These are phyloP conservation scores for Craterostigma plantagineum DNA, from an alignment of 257 asterid species.

Conservation along the genomic window DNA sequence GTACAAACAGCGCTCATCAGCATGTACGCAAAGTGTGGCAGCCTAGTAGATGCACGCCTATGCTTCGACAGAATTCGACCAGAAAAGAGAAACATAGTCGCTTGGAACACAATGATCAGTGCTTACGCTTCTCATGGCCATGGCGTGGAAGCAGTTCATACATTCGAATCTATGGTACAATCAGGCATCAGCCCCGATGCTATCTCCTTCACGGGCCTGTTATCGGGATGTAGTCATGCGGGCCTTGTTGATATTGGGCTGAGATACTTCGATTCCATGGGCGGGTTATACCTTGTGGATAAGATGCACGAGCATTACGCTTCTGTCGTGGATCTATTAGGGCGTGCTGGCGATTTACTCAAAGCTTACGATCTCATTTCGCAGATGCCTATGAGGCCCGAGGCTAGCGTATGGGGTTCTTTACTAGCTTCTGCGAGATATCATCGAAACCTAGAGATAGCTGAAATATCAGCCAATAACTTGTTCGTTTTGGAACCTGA, in stretches of 20 bases:
- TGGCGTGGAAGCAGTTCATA: slow-evolving; percentile 33
- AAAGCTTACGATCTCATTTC: slow-evolving; percentile 43
- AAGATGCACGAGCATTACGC: slow-evolving; percentile 58
- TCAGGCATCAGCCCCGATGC: slow-evolving; percentile 49
- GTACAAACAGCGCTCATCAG: slow-evolving; percentile 57
- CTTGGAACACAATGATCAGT: slow-evolving; percentile 73
- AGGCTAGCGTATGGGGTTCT: slow-evolving; percentile 74
- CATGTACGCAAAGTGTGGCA: slow-evolving; percentile 84
- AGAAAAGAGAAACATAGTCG: slow-evolving; percentile 24
- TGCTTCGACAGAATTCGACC: slow-evolving; percentile 36
- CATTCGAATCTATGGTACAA: slow-evolving; percentile 43
- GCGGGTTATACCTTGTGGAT: slow-evolving; percentile 22
- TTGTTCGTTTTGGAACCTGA: slow-evolving; percentile 52
- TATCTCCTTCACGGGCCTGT: slow-evolving; percentile 56
- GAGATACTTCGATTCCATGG: slow-evolving; percentile 45
- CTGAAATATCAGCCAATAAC: slow-evolving; percentile 60
- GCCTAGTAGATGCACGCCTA: slow-evolving; percentile 38
- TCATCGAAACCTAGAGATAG: slow-evolving; percentile 57
- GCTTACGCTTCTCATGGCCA: slow-evolving; percentile 70
- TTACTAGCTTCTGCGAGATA: slow-evolving; percentile 49
- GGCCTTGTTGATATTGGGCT: slow-evolving; percentile 71
- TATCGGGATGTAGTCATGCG: slow-evolving; percentile 75
- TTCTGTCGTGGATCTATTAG: slow-evolving; percentile 60
- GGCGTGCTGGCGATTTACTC: slow-evolving; percentile 59
- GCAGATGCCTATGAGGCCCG: slow-evolving; percentile 61